Conservation (phyloP, 2,329 filamentous ascomycete species). For the Septoria petroselini region DNA sequence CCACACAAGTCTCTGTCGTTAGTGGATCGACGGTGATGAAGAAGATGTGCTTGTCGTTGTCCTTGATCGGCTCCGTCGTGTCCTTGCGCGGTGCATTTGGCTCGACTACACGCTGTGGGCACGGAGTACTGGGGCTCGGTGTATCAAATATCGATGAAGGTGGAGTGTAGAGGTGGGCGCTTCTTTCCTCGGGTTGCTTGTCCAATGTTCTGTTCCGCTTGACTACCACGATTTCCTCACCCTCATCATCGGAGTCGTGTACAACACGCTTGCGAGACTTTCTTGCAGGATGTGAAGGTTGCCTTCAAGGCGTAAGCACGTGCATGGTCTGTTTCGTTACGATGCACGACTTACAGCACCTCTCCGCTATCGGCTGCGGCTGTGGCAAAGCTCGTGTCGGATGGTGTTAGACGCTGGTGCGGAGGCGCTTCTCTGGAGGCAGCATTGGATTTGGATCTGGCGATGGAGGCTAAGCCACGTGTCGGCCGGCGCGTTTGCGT, state of each 20-base stretch:
- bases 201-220: neutral
- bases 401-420: too few relatives aligned
- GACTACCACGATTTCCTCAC: neutral
- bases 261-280: slow-evolving; percentile 1
- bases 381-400: too few relatives aligned
- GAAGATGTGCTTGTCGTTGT: too few relatives aligned
- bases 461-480: neutral
- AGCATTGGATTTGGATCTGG: too few relatives aligned
- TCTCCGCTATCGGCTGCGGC: neutral
- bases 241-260: neutral
- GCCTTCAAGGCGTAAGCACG: neutral
- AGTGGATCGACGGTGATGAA: too few relatives aligned
- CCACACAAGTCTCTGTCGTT: neutral
- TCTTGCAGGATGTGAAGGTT: neutral
- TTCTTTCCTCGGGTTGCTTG: neutral
- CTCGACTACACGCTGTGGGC: too few relatives aligned
- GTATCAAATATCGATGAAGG: too few relatives aligned
- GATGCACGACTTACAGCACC: neutral
- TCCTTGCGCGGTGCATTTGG: too few relatives aligned
- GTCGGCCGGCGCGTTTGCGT: neutral
- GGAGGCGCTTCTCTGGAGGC: too few relatives aligned
- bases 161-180: too few relatives aligned
- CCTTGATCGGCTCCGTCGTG: too few relatives aligned
- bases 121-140: too few relatives aligned
- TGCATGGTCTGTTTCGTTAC: neutral